Evolutionary conservation across 1,284 basidiomycete genomes (phyloP).

Genomic region (Puccinia hordei): DNA sequence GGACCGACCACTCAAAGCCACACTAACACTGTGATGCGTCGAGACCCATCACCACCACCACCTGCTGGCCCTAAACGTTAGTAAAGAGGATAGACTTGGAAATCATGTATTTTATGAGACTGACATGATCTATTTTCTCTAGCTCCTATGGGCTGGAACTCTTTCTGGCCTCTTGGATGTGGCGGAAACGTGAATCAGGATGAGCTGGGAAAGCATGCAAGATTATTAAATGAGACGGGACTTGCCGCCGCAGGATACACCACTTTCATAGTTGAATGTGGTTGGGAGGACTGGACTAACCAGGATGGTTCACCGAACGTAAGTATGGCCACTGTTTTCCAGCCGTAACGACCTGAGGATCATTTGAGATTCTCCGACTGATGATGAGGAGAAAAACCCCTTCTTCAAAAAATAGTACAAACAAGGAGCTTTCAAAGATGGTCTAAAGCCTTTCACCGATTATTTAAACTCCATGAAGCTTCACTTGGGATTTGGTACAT

Average conservation of each 20-base stretch:
- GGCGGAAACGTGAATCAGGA: slow-evolving; percentile 12
- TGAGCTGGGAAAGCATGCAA: slow-evolving; percentile 7
- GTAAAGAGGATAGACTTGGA: neutral
- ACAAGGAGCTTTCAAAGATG: slow-evolving; percentile 5
- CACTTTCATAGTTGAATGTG: slow-evolving; percentile 34
- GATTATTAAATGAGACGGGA: neutral
- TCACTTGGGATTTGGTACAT: no score
- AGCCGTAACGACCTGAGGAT: no score
- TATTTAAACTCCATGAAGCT: slow-evolving; percentile 20
- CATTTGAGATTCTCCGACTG: neutral
- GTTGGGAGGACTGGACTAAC: slow-evolving; percentile 14
- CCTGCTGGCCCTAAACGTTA: slow-evolving; percentile 4
- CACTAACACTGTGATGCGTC: neutral
- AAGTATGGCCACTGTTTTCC: neutral
- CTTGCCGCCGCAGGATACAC: slow-evolving; percentile 18
- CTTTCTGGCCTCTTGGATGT: slow-evolving; percentile 25
- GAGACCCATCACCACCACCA: neutral
- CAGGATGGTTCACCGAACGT: slow-evolving; percentile 26
- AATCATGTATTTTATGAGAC: neutral
- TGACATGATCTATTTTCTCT: neutral
- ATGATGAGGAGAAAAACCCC: neutral
- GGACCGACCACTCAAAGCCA: neutral
- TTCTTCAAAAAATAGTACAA: neutral
- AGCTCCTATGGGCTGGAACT: slow-evolving; percentile 44
- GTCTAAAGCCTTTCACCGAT: neutral